These are phyloP conservation scores for Fusarium sp. DNA, from an alignment of 2,329 filamentous ascomycete genomes.

Conservation along the genomic window DNA sequence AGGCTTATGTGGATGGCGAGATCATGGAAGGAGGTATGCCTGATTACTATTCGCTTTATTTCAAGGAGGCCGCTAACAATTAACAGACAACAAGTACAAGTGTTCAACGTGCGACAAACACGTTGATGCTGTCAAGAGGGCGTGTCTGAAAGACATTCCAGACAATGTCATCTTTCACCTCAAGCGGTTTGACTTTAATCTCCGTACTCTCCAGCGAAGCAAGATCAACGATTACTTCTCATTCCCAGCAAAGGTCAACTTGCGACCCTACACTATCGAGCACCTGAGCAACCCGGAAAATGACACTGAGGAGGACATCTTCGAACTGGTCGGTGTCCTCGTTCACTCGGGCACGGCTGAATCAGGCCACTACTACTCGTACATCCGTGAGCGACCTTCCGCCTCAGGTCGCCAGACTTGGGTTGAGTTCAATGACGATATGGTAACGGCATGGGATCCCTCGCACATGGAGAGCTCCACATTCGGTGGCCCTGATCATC, in stretches of 20 bases:
- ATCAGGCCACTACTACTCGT: conserved; percentile 97
- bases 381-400: conserved; percentile 82
- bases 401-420: conserved; percentile 66
- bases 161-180: conserved; percentile 96
- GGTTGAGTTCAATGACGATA: conserved; percentile 96
- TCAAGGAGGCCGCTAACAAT: conserved; percentile 12
- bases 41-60: background rate
- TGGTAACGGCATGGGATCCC: conserved; percentile 81
- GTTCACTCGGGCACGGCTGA: conserved; percentile 94
- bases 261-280: conserved; percentile 91
- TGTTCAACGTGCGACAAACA: conserved; percentile 90
- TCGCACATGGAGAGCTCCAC: conserved; percentile 79
- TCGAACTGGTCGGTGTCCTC: conserved; percentile 94
- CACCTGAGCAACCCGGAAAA: conserved; percentile 75
- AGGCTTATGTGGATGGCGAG: conserved; percentile 96
- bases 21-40: conserved; percentile 86
- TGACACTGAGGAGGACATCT: conserved; percentile 75
- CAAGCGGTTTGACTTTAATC: conserved; percentile 87
- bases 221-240: conserved; percentile 97
- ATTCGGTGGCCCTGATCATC: conserved; percentile 78
- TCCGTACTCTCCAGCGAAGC: conserved; percentile 80
- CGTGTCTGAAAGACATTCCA: conserved; percentile 91
- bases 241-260: conserved; percentile 86
- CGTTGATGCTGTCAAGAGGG: conserved; percentile 93
- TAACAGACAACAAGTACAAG: conserved; percentile 94